These are phyloP conservation scores for Sequoia sempervirens DNA, from an alignment of 75 land plant species.

Conservation along the genomic window DNA sequence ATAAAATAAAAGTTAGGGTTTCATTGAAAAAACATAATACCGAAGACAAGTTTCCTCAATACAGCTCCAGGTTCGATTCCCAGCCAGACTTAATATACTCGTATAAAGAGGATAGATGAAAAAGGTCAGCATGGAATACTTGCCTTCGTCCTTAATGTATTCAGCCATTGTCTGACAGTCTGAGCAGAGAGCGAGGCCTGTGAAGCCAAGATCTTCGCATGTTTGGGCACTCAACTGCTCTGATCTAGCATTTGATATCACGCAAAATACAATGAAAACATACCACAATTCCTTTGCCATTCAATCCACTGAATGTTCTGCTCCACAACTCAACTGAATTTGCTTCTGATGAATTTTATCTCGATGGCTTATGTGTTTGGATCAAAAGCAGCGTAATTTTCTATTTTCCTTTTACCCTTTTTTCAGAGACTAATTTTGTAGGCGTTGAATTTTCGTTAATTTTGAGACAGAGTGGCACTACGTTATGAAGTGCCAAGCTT, in stretches of 20 bases:
- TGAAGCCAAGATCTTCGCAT: too few species aligned
- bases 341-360: background rate
- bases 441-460: too few species aligned
- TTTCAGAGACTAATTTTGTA: too few species aligned
- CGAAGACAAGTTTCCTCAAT: background rate
- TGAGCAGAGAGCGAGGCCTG: too few species aligned
- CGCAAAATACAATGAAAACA: background rate
- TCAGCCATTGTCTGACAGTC: too few species aligned
- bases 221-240: too few species aligned
- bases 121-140: background rate
- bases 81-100: background rate
- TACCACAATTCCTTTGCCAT: background rate
- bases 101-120: background rate
- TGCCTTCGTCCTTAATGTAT: constrained; percentile 83
- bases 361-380: too few species aligned
- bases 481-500: too few species aligned
- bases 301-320: background rate
- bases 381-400: too few species aligned
- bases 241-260: too few species aligned
- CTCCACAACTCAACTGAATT: background rate
- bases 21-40: background rate
- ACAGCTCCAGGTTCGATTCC: background rate
- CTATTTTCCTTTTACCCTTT: too few species aligned
- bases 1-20: background rate
- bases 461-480: too few species aligned